Evolutionary conservation across 2,329 filamentous ascomycete genomes (phyloP), one percentile per base, ranked within the genome.

Genomic region (Fusarium sororula): DNA sequence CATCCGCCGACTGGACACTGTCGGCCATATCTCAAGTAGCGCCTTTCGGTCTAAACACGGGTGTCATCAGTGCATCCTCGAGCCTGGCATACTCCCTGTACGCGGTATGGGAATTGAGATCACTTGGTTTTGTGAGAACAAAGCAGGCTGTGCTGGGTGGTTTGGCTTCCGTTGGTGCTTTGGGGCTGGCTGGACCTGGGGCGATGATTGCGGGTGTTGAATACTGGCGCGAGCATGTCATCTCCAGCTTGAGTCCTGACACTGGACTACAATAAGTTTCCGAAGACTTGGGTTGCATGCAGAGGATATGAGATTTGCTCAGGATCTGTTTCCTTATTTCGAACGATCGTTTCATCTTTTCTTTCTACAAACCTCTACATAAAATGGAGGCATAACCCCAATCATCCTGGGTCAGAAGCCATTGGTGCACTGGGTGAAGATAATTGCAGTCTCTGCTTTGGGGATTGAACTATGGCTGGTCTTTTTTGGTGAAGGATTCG

Each of bases 211-310:
- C 35, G 0, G 7, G 51, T 0, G 6, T 54, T 18, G 35, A 17
- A 3, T 39, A 39, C 1, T 39, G 51, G 51, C 51, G 51, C 0
- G 51, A 54, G 11, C 20, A 39, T 18, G 24, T 28, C 1, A 39
- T 39, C 35, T n/a, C 51, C 0, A 13, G 11, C 6, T 10, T 54
- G 5, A 39, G 35, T 2, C 17, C n/a, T 24, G n/a, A 53, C 6
- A 35, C n/a, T 6, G 8, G 0, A 12, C 1, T 6, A 2, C 11
- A 14, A n/a, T 50, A 2, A n/a, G 5, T 6, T 3, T 3, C 24
- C 24, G 4, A 26, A 22, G 7, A 35, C 13, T 35, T 35, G 14
- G 13, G 7, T 35, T 35, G 32, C 1, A 35, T 35, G 32, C 14
- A 6, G 32, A 35, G 14, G 14, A 35, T 35, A 2, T 35, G 3